Base-by-base conservation (phyloP, 768 basidiomycete species). In the Suillus spraguei region DNA sequence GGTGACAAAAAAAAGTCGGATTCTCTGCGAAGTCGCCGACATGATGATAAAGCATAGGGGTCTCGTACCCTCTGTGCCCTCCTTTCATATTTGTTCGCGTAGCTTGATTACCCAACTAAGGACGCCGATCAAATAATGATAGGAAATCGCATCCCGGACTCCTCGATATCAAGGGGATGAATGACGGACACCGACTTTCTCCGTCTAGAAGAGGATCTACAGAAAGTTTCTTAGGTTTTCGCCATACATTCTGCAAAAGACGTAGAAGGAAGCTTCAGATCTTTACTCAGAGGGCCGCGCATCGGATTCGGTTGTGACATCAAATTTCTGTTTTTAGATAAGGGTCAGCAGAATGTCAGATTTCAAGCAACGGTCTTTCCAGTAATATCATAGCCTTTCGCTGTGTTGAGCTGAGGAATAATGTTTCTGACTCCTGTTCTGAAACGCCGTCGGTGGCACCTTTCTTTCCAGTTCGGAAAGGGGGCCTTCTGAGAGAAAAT, bases 1-100 rank as follows among this genome's bases (percentile, higher is more conserved):
- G 94, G 86, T 1, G 81, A 80, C 0, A 87, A 65, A 76, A 99
- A 99, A 2, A 99, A 80, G 86, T 85, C 63, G 76, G 85, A 75
- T 99, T 99, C 64, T 91, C 87, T 2, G 91, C 87, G 68, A 99
- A 99, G 97, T 99, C 4, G 97, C 97, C 16, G 97, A 99, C 97
- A 99, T 99, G 77, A 99, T 97, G 64, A 99, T 86, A 59, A 99
- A 81, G 22, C 97, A 89, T 17, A 99, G 76, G 13, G 96, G 97
- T 88, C 92, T 96, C 16, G 81, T 79, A 16, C 82, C 84, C 11
- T 89, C 86, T 70, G 88, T 89, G 16, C 85, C 84, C 62, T 91
- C 85, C 67, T 85, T 85, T 95, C 96, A 98, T 82, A 93, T 82
- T 60, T 91, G 85, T 73, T 98, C 96, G 58, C 97, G 82, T 55